phyloP scores from a whole-genome alignment of 257 asterid species.

The Solanum pinnatisectum region DNA sequence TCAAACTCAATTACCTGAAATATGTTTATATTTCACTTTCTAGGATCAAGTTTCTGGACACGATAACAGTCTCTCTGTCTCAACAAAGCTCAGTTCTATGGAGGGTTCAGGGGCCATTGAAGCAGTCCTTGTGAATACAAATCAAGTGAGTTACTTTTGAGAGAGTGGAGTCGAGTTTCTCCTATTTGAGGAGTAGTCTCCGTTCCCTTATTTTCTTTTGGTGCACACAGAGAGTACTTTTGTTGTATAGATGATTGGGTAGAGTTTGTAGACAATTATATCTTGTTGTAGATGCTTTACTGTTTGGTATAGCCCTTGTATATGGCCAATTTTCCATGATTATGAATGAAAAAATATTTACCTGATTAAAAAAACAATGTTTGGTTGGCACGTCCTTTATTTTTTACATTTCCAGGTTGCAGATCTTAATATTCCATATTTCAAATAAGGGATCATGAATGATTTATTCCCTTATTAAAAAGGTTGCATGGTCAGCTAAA shows the following conservation, averaged over 20 bases:
- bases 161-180: background rate
- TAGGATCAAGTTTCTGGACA: conserved; percentile 51
- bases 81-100: conserved; percentile 39
- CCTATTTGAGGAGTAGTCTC: background rate
- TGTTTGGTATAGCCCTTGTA: background rate
- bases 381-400: background rate
- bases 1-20: background rate
- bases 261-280: background rate
- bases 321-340: background rate
- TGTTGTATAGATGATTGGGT: background rate
- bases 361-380: background rate
- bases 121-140: conserved; percentile 76
- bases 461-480: background rate
- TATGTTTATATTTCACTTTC: conserved; percentile 26
- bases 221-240: background rate
- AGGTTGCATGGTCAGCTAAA: background rate
- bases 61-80: conserved; percentile 50
- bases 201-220: background rate
- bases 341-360: background rate
- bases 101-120: conserved; percentile 68
- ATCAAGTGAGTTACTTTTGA: conserved; percentile 38
- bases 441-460: background rate
- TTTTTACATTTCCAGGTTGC: background rate
- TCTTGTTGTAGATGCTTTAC: background rate
- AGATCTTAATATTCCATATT: background rate